Conservation (phyloP, 805 yeast genomes). For the Pichia occidentalis region DNA sequence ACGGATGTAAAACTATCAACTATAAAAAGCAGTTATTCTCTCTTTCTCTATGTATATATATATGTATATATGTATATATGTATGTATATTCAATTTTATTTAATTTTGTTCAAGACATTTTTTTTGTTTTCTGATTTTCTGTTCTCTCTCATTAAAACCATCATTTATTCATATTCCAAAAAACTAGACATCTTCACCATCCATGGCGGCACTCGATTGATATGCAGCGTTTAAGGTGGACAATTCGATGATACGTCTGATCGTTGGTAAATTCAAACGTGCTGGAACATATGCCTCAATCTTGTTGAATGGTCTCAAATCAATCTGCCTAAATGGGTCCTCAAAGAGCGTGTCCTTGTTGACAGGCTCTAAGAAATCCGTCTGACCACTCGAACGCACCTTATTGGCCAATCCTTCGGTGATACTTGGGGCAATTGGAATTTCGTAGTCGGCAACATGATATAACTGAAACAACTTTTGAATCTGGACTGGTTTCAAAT, state of each 20-base stretch:
- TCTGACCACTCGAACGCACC: slow-evolving; percentile 50
- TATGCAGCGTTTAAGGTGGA: slow-evolving; percentile 77
- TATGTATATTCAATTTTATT: no score
- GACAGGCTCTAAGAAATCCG: slow-evolving; percentile 64
- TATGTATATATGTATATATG: no score
- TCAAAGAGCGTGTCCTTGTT: slow-evolving; percentile 70
- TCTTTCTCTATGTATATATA: no score
- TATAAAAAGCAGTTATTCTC: no score
- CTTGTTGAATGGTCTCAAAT: slow-evolving; percentile 69
- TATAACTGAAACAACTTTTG: slow-evolving; percentile 88
- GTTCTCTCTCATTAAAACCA: background rate
- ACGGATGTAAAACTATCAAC: no score
- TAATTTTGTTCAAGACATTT: background rate
- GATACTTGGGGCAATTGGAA: slow-evolving; percentile 80
- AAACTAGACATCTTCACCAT: background rate
- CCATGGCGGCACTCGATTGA: slow-evolving; percentile 46
- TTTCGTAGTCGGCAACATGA: slow-evolving; percentile 88
- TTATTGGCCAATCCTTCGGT: slow-evolving; percentile 74
- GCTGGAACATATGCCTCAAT: slow-evolving; percentile 93
- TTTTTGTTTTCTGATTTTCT: background rate
- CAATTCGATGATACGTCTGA: slow-evolving; percentile 82
- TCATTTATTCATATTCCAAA: background rate
- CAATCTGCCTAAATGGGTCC: slow-evolving; percentile 75
- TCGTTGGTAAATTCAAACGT: slow-evolving; percentile 82
- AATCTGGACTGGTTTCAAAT: slow-evolving; percentile 89